Base-by-base conservation (phyloP, 345 rosid genomes). In the Eucalyptus cloeziana region DNA sequence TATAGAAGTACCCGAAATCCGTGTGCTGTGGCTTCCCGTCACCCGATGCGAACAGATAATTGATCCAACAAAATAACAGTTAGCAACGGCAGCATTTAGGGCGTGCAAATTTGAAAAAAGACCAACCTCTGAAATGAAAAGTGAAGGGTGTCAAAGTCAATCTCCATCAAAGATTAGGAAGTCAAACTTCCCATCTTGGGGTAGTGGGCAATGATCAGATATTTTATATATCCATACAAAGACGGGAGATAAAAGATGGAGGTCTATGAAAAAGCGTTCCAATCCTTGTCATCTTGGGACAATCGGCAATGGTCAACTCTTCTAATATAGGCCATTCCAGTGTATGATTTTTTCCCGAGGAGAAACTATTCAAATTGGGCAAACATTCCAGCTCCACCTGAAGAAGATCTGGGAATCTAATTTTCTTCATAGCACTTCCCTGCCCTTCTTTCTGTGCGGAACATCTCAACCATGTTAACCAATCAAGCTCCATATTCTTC, bases 181-280 rank as follows among this genome's bases (percentile, higher is more conserved):
- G 2, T 54, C 2, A 54, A 3, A 54, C 1, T 54, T 54, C 25
- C 22, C 5, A 4, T 40, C 4, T 22, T 1, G 2, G 2, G 60
- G 0, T 1, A 54, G 0, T 0, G 11, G 5, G 25, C 5, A 3
- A 19, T 4, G 2, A 2, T 54, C 1, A 1, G 0, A 24, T 58
- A 10, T 25, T 58, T 5, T 58, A 0, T 58, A 5, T 58, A 5
- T 58, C 14, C 0, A 0, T 4, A 2, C 6, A 9, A 24, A 11
- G 64, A 58, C 1, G 7, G 2, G 64, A 58, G 64, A 58, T 0
- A 25, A 11, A 58, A 3, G 64, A 5, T 11, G 64, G 64, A 58
- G n/a, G 64, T 58, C 15, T 10, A 0, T 15, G 64, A 25, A 58
- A 11, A 0, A 25, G n/a, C 4, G 0, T 58, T 58, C 13, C 14